Evolutionary conservation across 2,329 filamentous ascomycete genomes (phyloP).

Genomic region (Colletotrichum tropicale): DNA sequence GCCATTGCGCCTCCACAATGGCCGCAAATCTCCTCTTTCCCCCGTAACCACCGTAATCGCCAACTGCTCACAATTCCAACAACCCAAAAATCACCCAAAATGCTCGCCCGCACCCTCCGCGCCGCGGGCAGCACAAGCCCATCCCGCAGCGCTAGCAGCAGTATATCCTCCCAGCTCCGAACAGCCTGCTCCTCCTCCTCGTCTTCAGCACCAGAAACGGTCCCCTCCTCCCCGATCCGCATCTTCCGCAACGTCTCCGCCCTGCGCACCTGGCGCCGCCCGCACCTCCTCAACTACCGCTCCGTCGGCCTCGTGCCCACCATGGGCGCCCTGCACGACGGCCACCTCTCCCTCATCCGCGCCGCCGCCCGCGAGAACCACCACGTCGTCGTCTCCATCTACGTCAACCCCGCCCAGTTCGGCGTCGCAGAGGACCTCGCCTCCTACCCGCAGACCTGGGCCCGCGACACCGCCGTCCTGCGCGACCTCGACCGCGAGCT

Average conservation of each 20-base stretch:
- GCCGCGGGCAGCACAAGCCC: conserved; percentile 14
- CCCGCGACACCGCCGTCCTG: conserved; percentile 72
- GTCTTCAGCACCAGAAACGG: conserved; percentile 39
- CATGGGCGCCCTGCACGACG: conserved; percentile 95
- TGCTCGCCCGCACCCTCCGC: conserved; percentile 20
- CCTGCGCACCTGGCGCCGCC: conserved; percentile 72
- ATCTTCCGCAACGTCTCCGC: conserved; percentile 78
- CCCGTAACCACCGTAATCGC: not conserved
- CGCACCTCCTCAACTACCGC: conserved; percentile 68
- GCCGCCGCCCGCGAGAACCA: conserved; percentile 84
- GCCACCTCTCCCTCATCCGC: conserved; percentile 85
- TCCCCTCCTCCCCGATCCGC: conserved; percentile 65
- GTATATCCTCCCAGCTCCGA: conserved; percentile 14
- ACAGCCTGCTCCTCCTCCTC: conserved; percentile 24
- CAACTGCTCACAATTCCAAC: not conserved
- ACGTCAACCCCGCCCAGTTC: conserved; percentile 97
- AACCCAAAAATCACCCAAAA: not conserved
- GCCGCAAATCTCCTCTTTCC: conserved; percentile 21
- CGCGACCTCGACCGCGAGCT: conserved; percentile 73
- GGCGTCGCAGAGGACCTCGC: conserved; percentile 85
- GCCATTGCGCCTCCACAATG: conserved; percentile 37
- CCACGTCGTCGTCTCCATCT: conserved; percentile 88
- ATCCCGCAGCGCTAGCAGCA: not conserved
- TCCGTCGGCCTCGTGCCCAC: conserved; percentile 91
- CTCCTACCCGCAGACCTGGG: conserved; percentile 91